phyloP scores from a whole-genome alignment of 2,329 filamentous ascomycete genomes.

The Xylaria sp. region DNA sequence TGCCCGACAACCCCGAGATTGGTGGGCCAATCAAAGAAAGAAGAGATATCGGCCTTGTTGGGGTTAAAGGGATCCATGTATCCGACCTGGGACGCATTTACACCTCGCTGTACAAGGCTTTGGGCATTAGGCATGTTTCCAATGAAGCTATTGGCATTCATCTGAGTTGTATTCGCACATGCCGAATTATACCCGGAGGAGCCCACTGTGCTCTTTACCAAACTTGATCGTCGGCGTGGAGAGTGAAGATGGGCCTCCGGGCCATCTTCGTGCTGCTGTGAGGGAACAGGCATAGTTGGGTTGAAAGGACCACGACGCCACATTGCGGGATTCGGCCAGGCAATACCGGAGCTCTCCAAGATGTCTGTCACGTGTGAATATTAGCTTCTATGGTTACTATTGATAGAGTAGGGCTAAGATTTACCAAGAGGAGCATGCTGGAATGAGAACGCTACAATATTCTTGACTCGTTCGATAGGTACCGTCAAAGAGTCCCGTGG shows the following conservation, averaged over 20 bases:
- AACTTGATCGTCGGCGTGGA: conserved; percentile 56
- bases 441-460: conserved; percentile 82
- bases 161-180: conserved; percentile 38
- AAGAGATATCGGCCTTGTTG: conserved; percentile 42
- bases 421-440: conserved; percentile 83
- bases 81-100: conserved; percentile 33
- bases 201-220: conserved; percentile 34
- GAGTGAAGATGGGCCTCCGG: conserved; percentile 72
- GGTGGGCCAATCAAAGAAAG: conserved; percentile 47
- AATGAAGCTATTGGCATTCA: conserved; percentile 39
- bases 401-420: conserved; percentile 20
- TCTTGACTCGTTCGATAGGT: conserved; percentile 74
- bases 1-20: conserved; percentile 40
- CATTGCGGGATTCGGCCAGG: conserved; percentile 81
- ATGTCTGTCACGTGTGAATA: conserved; percentile 63
- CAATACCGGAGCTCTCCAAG: conserved; percentile 77
- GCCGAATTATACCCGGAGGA: conserved; percentile 36
- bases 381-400: background rate
- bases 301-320: conserved; percentile 64
- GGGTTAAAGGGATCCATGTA: conserved; percentile 45
- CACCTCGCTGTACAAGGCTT: conserved; percentile 43
- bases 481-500: conserved; percentile 61
- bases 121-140: conserved; percentile 47
- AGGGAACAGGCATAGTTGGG: conserved; percentile 54
- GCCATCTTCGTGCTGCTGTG: conserved; percentile 56